Base-by-base conservation (phyloP, 306 rosid species). In the Betula pendula region DNA sequence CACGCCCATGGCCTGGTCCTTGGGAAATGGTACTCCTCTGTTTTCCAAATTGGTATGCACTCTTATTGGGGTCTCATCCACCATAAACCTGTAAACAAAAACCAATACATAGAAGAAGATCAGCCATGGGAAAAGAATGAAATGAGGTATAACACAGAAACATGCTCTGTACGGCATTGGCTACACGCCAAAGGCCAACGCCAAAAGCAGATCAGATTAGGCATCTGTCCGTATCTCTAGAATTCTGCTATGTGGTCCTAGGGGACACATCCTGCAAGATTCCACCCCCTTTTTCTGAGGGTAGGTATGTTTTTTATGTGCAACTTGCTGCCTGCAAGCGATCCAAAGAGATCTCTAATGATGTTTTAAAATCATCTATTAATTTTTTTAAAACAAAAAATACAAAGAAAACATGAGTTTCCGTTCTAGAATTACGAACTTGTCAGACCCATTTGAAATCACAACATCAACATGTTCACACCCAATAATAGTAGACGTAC, bases 1-100 rank as follows among this genome's bases (percentile, higher is more conserved):
- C 0, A 96, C 92, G 0, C 99, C 97, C 98, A 96, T 96, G 1
- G 98, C 79, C 67, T 96, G 99, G 81, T 96, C 97, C 31, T 88
- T 84, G 0, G 98, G 98, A 68, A 81, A 92, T 0, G 99, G 89
- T 12, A 96, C 63, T 0, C 99, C 99, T 16, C 84, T 92, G 83
- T 83, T 86, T 48, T 96, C 99, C 85, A 96, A 70, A 80, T 92
- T 92, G 58, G 88, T 81, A 82, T 89, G 98, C 35, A 88, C 97
- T 71, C 99, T 84, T 5, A 92, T 86, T 27, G 97, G 98, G 0
- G 97, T 92, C 75, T 91, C 97, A 38, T 95, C 97, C 51, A 96
- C 91, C 3, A 83, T 73, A 67, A 92, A 95, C 71, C 98, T 94
- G 85, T 38, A 27, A 77, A 8, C 33, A 25, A 47, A 51, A 12